These are phyloP conservation scores for Ceratocystis eucalypticola DNA, from an alignment of 2,329 filamentous ascomycete genomes.

Conservation along the genomic window DNA sequence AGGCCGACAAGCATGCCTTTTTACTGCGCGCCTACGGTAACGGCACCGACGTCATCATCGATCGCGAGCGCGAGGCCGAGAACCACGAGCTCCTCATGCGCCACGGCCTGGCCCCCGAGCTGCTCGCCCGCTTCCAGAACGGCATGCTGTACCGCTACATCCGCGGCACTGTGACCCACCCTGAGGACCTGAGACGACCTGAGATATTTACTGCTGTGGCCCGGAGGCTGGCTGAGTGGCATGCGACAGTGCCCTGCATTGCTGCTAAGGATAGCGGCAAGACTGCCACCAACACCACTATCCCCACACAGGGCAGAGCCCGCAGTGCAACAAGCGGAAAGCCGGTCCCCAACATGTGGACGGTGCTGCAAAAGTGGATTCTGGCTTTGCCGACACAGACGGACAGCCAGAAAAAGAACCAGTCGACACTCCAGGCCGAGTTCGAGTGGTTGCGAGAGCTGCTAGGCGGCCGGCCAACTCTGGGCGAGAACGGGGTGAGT, in stretches of 20 bases:
- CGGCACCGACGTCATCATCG: constrained; percentile 88
- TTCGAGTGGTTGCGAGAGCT: constrained; percentile 54
- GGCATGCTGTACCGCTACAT: constrained; percentile 92
- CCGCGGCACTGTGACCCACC: constrained; percentile 62
- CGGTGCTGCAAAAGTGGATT: constrained; percentile 93
- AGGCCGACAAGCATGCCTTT: constrained; percentile 72
- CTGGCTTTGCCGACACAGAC: constrained; percentile 64
- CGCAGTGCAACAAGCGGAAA: constrained; percentile 46
- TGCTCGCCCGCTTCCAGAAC: constrained; percentile 88
- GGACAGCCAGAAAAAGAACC: constrained; percentile 52
- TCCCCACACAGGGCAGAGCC: constrained; percentile 19
- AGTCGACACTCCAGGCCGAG: constrained; percentile 58
- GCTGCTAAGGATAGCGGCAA: constrained; percentile 27
- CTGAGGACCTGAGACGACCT: constrained; percentile 63
- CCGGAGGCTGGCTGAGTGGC: constrained; percentile 78
- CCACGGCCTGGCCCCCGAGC: constrained; percentile 66
- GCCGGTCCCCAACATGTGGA: constrained; percentile 79
- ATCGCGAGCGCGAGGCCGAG: constrained; percentile 69
- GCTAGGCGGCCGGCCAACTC: constrained; percentile 61
- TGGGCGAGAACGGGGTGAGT: constrained; percentile 61
- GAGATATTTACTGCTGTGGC: constrained; percentile 74
- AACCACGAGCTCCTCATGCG: constrained; percentile 79
- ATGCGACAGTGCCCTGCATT: constrained; percentile 56
- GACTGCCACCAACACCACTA: constrained; percentile 11
- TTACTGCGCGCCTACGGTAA: constrained; percentile 87